Conservation (phyloP, 1,284 basidiomycete genomes). For the Tilletia indica region DNA sequence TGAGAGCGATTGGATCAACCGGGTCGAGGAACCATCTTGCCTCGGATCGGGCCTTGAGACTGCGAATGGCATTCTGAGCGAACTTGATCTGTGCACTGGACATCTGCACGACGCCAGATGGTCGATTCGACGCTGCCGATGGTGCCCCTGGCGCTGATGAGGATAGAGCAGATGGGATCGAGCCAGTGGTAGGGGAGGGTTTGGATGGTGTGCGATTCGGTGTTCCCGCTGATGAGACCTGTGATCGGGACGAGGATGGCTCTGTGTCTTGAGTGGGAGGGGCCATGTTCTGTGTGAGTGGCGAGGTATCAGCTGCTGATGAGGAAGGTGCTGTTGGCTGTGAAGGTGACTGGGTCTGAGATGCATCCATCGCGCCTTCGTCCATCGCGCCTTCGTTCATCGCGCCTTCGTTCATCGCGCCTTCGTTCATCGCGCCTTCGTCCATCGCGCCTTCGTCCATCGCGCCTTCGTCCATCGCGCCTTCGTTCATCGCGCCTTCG, state of each 20-base stretch:
- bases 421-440: no score
- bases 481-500: no score
- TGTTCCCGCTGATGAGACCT: not conserved
- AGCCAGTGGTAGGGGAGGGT: conserved; percentile 20
- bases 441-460: no score
- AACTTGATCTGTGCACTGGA: conserved; percentile 72
- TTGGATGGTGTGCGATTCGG: not conserved
- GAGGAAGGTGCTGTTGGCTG: not conserved
- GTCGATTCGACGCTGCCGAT: not conserved
- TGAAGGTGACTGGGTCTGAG: not conserved
- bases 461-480: no score
- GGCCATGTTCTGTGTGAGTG: not conserved
- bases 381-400: no score
- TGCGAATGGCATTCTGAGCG: conserved; percentile 73
- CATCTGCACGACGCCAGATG: conserved; percentile 32
- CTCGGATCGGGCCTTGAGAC: conserved; percentile 83
- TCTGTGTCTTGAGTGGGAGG: not conserved
- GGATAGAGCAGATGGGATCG: conserved; percentile 15
- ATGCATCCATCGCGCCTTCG: no score
- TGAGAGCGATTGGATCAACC: conserved; percentile 84
- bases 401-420: no score
- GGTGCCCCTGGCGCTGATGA: conserved; percentile 2
- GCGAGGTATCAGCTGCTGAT: not conserved
- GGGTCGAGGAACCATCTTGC: conserved; percentile 78
- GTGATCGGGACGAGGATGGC: not conserved